A percentile compares a stretch with the other conserved stretches of the same genome.
Conservation (phyloP, 768 basidiomycete species). For the Mycena amicta region DNA sequence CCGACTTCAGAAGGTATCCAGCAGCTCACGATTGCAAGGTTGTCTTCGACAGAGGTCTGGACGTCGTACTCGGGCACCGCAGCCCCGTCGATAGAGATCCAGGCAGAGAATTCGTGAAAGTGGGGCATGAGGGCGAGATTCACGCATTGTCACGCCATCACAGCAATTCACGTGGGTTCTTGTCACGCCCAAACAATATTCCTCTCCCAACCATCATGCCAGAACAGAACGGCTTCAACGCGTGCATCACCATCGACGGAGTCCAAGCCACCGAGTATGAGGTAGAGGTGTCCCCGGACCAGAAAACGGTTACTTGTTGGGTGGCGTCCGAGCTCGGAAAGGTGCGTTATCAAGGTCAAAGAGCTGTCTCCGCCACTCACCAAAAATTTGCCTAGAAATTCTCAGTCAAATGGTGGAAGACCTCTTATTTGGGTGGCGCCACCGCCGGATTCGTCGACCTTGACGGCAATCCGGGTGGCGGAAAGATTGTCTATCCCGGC, state of each 20-base stretch:
- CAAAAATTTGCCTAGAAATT: slow-evolving; percentile 5
- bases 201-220: no score
- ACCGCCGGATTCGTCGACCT: neutral
- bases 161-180: no score
- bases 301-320: slow-evolving; percentile 24
- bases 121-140: neutral
- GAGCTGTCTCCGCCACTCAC: neutral
- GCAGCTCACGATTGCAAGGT: neutral
- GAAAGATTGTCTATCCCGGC: neutral
- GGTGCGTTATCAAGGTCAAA: slow-evolving; percentile 3
- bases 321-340: slow-evolving; percentile 28
- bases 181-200: no score
- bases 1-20: neutral
- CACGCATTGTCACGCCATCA: neutral
- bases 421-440: neutral
- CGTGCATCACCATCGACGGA: slow-evolving; percentile 20
- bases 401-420: slow-evolving; percentile 17
- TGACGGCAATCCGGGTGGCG: neutral
- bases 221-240: slow-evolving; percentile 10
- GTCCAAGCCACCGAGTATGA: slow-evolving; percentile 16
- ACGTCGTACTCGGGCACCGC: neutral
- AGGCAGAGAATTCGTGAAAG: neutral
- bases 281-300: slow-evolving; percentile 9
- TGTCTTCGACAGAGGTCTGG: neutral
- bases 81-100: neutral